Percentiles rank a stretch among this genome's conserved stretches.
Conservation (phyloP, 1,284 basidiomycete genomes). For the Trametes hirsuta region DNA sequence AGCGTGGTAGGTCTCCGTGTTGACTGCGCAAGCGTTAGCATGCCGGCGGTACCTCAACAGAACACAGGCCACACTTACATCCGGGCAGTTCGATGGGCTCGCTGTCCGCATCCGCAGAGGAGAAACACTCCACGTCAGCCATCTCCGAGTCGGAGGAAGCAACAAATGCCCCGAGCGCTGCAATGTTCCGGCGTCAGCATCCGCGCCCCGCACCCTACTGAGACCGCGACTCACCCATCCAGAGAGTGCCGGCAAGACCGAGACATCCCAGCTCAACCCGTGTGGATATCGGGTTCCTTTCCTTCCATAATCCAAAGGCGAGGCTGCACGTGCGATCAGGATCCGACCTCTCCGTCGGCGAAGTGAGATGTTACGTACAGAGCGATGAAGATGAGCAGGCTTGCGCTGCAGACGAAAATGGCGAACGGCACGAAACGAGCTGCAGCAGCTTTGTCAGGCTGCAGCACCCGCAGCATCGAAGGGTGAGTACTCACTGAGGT, state of each 20-base stretch:
- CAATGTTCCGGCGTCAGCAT: constrained; percentile 20
- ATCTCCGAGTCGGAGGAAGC: constrained; percentile 71
- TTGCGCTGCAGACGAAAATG: constrained; percentile 73
- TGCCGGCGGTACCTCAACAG: background rate
- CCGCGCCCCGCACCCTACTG: constrained; percentile 13
- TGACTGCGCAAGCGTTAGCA: constrained; percentile 42
- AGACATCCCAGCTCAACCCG: constrained; percentile 72
- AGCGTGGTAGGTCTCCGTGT: constrained; percentile 75
- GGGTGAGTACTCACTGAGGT: constrained; percentile 64
- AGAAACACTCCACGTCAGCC: constrained; percentile 81
- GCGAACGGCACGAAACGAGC: constrained; percentile 85
- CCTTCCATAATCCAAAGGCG: constrained; percentile 61
- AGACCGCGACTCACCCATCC: constrained; percentile 61
- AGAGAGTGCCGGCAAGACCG: constrained; percentile 73
- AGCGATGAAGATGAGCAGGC: constrained; percentile 64
- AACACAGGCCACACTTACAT: constrained; percentile 51
- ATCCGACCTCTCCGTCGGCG: background rate
- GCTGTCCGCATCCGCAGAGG: constrained; percentile 51
- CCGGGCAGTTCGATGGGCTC: constrained; percentile 57
- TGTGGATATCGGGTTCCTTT: constrained; percentile 77
- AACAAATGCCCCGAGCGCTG: constrained; percentile 74
- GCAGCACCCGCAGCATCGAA: background rate
- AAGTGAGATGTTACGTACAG: constrained; percentile 51
- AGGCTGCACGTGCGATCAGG: constrained; percentile 45
- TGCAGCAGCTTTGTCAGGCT: constrained; percentile 33